These are phyloP conservation scores for Globisporangium apiculatum DNA, from an alignment of 352 stramenopile species.

Conservation along the genomic window DNA sequence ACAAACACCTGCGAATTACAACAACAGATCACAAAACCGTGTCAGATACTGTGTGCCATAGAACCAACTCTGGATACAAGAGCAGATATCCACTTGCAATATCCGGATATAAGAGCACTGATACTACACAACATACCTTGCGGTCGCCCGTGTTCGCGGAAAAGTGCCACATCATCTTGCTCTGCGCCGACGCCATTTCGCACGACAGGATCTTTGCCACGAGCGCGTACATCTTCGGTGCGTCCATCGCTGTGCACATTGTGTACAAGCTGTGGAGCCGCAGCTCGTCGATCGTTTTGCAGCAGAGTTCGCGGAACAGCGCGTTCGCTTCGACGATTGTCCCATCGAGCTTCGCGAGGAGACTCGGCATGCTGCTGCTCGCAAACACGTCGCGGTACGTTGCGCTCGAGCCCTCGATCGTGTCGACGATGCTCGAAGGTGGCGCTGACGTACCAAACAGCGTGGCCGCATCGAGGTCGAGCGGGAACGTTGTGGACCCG, in stretches of 20 bases:
- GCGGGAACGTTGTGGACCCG: slow-evolving; percentile 30
- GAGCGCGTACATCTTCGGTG: slow-evolving; percentile 77
- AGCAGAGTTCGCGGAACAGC: slow-evolving; percentile 71
- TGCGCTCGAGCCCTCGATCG: slow-evolving; percentile 58
- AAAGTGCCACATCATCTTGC: slow-evolving; percentile 84
- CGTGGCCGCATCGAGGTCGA: slow-evolving; percentile 45
- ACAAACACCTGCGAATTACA: slow-evolving; percentile 50
- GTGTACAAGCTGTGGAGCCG: slow-evolving; percentile 73
- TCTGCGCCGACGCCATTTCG: slow-evolving; percentile 70
- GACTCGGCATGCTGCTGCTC: slow-evolving; percentile 73
- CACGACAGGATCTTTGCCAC: slow-evolving; percentile 71
- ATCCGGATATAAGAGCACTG: background rate
- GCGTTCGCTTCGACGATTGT: slow-evolving; percentile 74
- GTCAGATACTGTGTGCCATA: too few relatives aligned
- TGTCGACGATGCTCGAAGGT: slow-evolving; percentile 14
- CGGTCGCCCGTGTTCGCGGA: slow-evolving; percentile 51
- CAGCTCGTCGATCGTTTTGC: slow-evolving; percentile 75
- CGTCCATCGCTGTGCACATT: slow-evolving; percentile 68
- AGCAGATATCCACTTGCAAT: too few relatives aligned
- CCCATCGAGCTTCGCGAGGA: slow-evolving; percentile 70
- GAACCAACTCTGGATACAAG: too few relatives aligned
- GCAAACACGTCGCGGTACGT: slow-evolving; percentile 69
- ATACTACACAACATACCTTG: slow-evolving; percentile 35
- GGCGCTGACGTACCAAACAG: slow-evolving; percentile 19
- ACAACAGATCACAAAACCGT: background rate